Base-by-base conservation (phyloP, 2,329 filamentous ascomycete genomes). In the Trichocomaceae sp. region DNA sequence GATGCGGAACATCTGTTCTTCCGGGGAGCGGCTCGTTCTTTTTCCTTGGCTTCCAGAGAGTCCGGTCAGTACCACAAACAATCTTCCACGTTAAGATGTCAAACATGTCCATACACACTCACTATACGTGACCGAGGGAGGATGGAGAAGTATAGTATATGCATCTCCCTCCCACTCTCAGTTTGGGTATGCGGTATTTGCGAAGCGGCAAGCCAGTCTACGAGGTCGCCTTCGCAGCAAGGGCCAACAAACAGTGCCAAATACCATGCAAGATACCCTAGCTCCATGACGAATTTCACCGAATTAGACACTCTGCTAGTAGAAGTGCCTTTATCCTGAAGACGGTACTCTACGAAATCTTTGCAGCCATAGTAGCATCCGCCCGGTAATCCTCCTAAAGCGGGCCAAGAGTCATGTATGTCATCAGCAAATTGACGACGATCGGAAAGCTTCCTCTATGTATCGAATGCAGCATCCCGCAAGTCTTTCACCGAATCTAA, bases 111-210 rank as follows among this genome's bases (percentile, higher is more conserved):
- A 22, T 8, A 47, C 22, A 31, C 33, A 45, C 23, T 26, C 23
- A 26, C 41, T 52, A 52, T 46, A 3, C 15, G 26, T n/a, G 22
- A 19, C 17, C 23, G 42, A 23, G 39, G 35, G 42, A 23, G 39
- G 35, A 54, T 50, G 45, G 47, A 53, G 46, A 49, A 33, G 29
- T n/a, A n/a, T n/a, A n/a, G n/a, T 50, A 59, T 57, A 57, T 51
- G 47, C 58, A 58, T 54, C 58, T 59, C 50, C 56, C 58, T 59
- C 50, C 52, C 53, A 42, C 44, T 53, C 58, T 44, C 44, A 26
- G 42, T 22, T 37, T 54, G 47, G 44, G 17, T 23, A 50, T 57
- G 54, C 52, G 26, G 26, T 31, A 35, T 33, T 45, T 52, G 44
- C 39, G 17, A 13, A 22, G 49, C 23, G 12, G 26, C 45, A 56